phyloP scores from a whole-genome alignment of 108 stramenopile genomes.

The Conticribra weissflogii region DNA sequence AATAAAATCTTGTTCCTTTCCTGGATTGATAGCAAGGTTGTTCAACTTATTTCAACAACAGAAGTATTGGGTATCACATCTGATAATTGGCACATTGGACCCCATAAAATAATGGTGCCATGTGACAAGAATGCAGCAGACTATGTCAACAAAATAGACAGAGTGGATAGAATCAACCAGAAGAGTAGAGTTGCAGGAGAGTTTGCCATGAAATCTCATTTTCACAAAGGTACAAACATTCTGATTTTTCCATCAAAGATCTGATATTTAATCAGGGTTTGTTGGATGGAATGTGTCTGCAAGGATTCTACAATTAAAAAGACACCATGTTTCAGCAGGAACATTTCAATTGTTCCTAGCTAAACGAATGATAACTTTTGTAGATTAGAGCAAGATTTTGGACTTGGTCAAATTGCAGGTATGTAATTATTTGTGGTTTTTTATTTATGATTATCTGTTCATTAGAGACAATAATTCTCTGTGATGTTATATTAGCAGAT shows the following conservation, averaged over 20 bases:
- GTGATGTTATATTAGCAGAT: too few relatives aligned
- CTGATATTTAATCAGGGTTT: slow-evolving; percentile 5
- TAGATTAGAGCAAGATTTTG: too few relatives aligned
- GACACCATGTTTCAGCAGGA: too few relatives aligned
- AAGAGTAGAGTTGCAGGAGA: slow-evolving; percentile 4
- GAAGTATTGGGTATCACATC: slow-evolving; percentile 1
- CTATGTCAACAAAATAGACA: slow-evolving; percentile 3
- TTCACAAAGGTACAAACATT: slow-evolving; percentile 38
- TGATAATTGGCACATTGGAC: not conserved
- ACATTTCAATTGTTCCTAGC: too few relatives aligned
- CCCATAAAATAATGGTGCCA: not conserved
- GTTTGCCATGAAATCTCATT: slow-evolving; percentile 20
- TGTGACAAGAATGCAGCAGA: not conserved
- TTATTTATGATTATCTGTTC: too few relatives aligned
- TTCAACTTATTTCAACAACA: slow-evolving; percentile 10
- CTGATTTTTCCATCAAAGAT: slow-evolving; percentile 6
- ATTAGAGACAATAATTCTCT: too few relatives aligned
- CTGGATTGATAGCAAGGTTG: slow-evolving; percentile 31
- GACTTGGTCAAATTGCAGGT: too few relatives aligned
- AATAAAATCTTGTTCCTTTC: not conserved
- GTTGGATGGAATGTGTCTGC: slow-evolving; percentile 1
- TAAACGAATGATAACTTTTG: too few relatives aligned
- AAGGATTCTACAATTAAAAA: too few relatives aligned
- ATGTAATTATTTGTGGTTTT: too few relatives aligned
- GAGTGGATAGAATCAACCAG: slow-evolving; percentile 12